Conservation (phyloP, 768 basidiomycete genomes). For the Suillus americanus region DNA sequence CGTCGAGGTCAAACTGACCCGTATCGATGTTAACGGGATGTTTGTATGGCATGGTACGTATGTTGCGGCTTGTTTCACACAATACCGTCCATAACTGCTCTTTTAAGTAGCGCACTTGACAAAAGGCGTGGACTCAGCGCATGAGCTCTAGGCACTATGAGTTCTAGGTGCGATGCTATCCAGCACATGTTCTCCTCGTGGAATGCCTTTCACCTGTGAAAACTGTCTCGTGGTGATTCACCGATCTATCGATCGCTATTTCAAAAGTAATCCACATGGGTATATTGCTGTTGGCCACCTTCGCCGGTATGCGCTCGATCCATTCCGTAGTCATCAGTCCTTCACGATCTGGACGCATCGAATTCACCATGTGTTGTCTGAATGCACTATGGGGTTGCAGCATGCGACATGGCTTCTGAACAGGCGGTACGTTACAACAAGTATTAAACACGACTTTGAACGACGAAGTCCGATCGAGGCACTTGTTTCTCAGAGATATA, state of each 20-base stretch:
- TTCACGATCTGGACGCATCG: neutral
- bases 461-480: neutral
- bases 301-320: neutral
- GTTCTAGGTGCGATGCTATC: neutral
- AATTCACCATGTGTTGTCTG: neutral
- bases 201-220: neutral
- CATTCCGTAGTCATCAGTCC: neutral
- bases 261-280: neutral
- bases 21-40: constrained; percentile 14
- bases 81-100: neutral
- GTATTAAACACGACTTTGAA: neutral
- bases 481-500: neutral
- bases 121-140: neutral
- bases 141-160: neutral
- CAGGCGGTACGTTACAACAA: neutral
- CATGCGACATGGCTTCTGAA: neutral
- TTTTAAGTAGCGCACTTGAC: neutral
- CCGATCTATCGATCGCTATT: neutral
- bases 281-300: neutral
- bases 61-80: neutral
- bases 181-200: neutral
- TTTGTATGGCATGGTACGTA: constrained; percentile 9
- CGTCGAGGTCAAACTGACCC: constrained; percentile 22
- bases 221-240: neutral
- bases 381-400: neutral